Percentiles rank a stretch among this genome's conserved stretches.
Conservation (phyloP, 2,329 filamentous ascomycete genomes). For the Exophiala sp. region DNA sequence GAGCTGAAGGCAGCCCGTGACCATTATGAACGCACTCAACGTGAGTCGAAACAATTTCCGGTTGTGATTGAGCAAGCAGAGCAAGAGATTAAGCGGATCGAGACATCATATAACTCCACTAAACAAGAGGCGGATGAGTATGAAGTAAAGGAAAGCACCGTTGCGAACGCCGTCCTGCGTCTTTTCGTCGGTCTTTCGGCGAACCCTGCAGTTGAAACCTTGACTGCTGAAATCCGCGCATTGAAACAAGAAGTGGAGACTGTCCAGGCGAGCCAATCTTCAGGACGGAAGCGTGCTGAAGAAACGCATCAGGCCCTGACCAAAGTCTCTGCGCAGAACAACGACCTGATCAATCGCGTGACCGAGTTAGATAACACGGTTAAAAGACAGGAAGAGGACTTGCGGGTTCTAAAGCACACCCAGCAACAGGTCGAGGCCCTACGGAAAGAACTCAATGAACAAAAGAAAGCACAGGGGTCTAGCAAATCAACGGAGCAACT, state of each 20-base stretch:
- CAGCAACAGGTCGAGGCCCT: not conserved
- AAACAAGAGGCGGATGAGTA: slow-evolving; percentile 1
- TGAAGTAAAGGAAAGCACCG: not conserved
- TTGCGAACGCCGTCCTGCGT: not conserved
- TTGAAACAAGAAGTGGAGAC: not conserved
- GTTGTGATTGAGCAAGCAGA: slow-evolving; percentile 10
- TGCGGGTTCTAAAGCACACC: not conserved
- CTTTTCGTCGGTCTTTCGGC: not conserved
- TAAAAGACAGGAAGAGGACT: not conserved
- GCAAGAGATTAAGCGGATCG: slow-evolving; percentile 1
- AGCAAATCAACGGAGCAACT: not conserved
- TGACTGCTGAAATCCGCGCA: not conserved
- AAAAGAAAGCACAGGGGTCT: not conserved
- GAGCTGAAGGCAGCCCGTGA: not conserved
- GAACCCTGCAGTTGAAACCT: not conserved
- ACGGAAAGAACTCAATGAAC: not conserved
- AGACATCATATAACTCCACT: not conserved
- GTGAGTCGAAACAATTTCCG: slow-evolving; percentile 4
- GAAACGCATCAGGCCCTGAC: not conserved
- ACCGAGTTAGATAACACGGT: not conserved
- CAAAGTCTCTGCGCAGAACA: not conserved
- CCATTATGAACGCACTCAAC: slow-evolving; percentile 6
- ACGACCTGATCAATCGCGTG: not conserved
- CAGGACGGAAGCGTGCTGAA: not conserved
- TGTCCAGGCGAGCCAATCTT: not conserved